Evolutionary conservation across 2,329 filamentous ascomycete species (phyloP).

Genomic region (Alternaria sp.): DNA sequence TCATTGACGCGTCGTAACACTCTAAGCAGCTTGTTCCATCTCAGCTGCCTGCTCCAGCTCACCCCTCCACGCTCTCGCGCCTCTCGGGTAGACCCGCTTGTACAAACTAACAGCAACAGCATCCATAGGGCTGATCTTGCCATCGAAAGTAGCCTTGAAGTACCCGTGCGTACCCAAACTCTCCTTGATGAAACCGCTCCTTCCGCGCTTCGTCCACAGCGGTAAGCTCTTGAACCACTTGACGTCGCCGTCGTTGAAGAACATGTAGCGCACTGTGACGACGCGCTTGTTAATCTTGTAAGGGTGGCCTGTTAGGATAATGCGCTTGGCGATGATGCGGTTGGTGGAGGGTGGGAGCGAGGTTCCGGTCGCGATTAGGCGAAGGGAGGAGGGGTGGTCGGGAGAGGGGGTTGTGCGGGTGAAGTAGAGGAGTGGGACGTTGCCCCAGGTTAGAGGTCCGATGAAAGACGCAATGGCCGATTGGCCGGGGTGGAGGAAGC

Average conservation of each 20-base stretch:
- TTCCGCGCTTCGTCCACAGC: conserved; percentile 88
- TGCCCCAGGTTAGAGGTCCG: conserved; percentile 90
- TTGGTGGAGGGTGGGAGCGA: conserved; percentile 75
- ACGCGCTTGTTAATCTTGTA: conserved; percentile 99
- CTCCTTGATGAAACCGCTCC: conserved; percentile 93
- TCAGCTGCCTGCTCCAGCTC: conserved; percentile 9
- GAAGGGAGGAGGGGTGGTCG: conserved; percentile 55
- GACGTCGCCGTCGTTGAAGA: conserved; percentile 95
- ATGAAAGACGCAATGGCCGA: conserved; percentile 89
- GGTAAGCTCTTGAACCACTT: conserved; percentile 98
- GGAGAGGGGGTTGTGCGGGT: conserved; percentile 60
- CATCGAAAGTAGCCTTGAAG: conserved; percentile 98
- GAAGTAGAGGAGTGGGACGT: conserved; percentile 90
- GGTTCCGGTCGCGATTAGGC: conserved; percentile 86
- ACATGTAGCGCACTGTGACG: conserved; percentile 99
- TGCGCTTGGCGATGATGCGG: conserved; percentile 89
- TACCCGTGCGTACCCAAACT: conserved; percentile 96
- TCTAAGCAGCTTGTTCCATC: not conserved
- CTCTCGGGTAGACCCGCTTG: conserved; percentile 68
- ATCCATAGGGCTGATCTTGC: conserved; percentile 93
- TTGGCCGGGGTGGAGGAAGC: conserved; percentile 88
- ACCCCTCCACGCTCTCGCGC: conserved; percentile 58
- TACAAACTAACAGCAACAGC: conserved; percentile 81
- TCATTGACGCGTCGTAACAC: not conserved
- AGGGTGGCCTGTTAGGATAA: conserved; percentile 92